These are phyloP conservation scores for Ogataea parapolymorpha DNA, from an alignment of 805 yeast genomes.

Conservation along the genomic window DNA sequence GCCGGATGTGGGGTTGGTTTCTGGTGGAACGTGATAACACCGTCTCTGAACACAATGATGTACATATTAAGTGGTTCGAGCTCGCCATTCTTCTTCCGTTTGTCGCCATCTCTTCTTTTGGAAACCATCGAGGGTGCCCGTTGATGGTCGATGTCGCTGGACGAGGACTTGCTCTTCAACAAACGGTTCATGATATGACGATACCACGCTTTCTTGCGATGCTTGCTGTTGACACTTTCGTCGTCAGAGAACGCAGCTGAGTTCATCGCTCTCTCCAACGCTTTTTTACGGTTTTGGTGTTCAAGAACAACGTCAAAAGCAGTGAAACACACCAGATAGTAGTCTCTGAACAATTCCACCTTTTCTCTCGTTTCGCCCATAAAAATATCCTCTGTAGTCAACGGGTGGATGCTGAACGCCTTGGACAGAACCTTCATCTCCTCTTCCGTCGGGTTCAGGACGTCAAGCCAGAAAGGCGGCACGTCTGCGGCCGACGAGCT, in stretches of 20 bases:
- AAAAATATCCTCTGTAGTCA: conserved; percentile 93
- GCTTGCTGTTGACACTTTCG: conserved; percentile 17
- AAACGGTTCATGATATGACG: conserved; percentile 6
- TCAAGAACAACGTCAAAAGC: conserved; percentile 80
- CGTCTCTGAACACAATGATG: conserved; percentile 85
- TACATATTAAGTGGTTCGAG: conserved; percentile 89
- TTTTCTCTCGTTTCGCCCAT: conserved; percentile 93
- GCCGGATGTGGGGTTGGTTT: conserved; percentile 95
- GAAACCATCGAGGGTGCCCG: conserved; percentile 21
- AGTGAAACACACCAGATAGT: conserved; percentile 88
- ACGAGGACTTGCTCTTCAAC: conserved; percentile 2
- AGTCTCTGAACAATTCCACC: conserved; percentile 86
- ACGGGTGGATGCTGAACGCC: conserved; percentile 92
- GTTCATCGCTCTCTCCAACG: conserved; percentile 22
- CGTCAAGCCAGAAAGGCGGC: conserved; percentile 90
- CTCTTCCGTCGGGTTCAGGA: conserved; percentile 89
- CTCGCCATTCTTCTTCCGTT: conserved; percentile 43
- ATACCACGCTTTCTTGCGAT: conserved; percentile 18
- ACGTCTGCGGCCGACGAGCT: conserved; percentile 30
- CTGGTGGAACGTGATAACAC: conserved; percentile 90
- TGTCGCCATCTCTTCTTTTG: conserved; percentile 14
- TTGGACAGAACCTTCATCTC: conserved; percentile 91
- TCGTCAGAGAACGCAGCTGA: conserved; percentile 16
- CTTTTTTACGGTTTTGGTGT: conserved; percentile 40
- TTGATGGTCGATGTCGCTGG: conserved; percentile 1